Evolutionary conservation across 2,329 filamentous ascomycete species (phyloP).

Genomic region (Pseudocercospora musae): DNA sequence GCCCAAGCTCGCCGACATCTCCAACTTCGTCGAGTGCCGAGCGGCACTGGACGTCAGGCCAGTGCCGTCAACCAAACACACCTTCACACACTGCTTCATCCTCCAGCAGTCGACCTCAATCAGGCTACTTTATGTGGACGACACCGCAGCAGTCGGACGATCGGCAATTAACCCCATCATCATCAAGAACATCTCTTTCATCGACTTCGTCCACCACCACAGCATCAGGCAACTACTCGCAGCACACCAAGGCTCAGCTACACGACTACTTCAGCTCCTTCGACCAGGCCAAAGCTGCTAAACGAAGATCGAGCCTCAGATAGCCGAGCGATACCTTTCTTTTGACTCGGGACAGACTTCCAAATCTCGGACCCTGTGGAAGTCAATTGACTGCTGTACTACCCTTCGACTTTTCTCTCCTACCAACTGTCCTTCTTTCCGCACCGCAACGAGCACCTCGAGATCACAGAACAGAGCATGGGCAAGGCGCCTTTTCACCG

Average conservation of each 20-base stretch:
- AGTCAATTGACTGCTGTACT: not conserved
- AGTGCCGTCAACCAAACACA: slow-evolving; percentile 33
- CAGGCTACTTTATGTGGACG: slow-evolving; percentile 23
- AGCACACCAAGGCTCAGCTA: slow-evolving; percentile 74
- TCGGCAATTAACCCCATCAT: slow-evolving; percentile 57
- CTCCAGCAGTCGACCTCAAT: slow-evolving; percentile 18
- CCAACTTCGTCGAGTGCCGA: slow-evolving; percentile 8
- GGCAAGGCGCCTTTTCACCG: slow-evolving; percentile 9
- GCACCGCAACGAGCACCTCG: slow-evolving; percentile 8
- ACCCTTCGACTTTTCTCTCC: slow-evolving; percentile 4
- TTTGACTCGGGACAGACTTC: not conserved
- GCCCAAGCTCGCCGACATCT: slow-evolving; percentile 46
- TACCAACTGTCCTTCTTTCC: not conserved
- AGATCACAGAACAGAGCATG: slow-evolving; percentile 15
- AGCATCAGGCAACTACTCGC: slow-evolving; percentile 57
- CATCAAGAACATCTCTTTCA: slow-evolving; percentile 79
- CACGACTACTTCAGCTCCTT: slow-evolving; percentile 86
- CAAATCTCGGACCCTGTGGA: not conserved
- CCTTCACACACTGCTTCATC: slow-evolving; percentile 13
- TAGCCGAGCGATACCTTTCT: slow-evolving; percentile 10
- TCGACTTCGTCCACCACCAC: slow-evolving; percentile 48
- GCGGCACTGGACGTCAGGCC: slow-evolving; percentile 9
- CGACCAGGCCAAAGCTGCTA: slow-evolving; percentile 69
- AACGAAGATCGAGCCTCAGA: slow-evolving; percentile 39
- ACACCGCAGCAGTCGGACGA: slow-evolving; percentile 19